A percentile compares a stretch with the other conserved stretches of the same genome.
These are phyloP conservation scores for Globisporangium echinulatum DNA, from an alignment of 352 stramenopile genomes.

Conservation along the genomic window DNA sequence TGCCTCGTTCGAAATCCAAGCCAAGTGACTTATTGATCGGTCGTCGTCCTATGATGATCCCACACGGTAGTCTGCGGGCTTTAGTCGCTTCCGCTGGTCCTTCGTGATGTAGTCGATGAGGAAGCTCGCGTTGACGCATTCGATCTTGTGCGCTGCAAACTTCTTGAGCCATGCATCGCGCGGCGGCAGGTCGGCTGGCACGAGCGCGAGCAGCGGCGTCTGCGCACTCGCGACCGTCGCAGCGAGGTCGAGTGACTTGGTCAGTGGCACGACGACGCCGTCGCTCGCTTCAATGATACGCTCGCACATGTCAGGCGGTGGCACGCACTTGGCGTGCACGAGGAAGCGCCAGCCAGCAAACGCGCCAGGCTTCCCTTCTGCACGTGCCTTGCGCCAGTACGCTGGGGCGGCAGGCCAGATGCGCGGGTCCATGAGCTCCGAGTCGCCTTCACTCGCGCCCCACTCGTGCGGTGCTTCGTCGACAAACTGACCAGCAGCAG, in stretches of 20 bases:
- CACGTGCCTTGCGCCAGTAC: conserved; percentile 65
- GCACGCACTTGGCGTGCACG: conserved; percentile 66
- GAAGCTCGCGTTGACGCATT: conserved; percentile 73
- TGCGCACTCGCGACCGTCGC: conserved; percentile 16
- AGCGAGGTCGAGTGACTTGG: conserved; percentile 43
- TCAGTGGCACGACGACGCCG: conserved; percentile 53
- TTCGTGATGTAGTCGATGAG: conserved; percentile 86
- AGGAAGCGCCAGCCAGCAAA: conserved; percentile 70
- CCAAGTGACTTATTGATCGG: not conserved
- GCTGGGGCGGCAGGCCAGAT: conserved; percentile 58
- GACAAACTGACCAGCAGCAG: conserved; percentile 59
- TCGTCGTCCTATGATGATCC: not conserved
- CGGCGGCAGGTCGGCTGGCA: conserved; percentile 41
- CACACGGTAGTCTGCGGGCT: conserved; percentile 43
- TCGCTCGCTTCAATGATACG: conserved; percentile 55
- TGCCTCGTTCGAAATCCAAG: not conserved
- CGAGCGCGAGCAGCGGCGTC: conserved; percentile 47
- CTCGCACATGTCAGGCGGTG: conserved; percentile 77
- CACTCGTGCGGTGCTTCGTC: conserved; percentile 70
- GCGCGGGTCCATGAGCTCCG: conserved; percentile 61
- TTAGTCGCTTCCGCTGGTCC: conserved; percentile 50
- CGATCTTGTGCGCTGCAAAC: conserved; percentile 48
- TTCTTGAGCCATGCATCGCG: conserved; percentile 74
- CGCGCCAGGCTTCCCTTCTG: conserved; percentile 36
- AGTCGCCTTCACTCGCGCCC: conserved; percentile 43